Evolutionary conservation across 345 rosid genomes (phyloP).

Genomic region (Barbarea vulgaris): DNA sequence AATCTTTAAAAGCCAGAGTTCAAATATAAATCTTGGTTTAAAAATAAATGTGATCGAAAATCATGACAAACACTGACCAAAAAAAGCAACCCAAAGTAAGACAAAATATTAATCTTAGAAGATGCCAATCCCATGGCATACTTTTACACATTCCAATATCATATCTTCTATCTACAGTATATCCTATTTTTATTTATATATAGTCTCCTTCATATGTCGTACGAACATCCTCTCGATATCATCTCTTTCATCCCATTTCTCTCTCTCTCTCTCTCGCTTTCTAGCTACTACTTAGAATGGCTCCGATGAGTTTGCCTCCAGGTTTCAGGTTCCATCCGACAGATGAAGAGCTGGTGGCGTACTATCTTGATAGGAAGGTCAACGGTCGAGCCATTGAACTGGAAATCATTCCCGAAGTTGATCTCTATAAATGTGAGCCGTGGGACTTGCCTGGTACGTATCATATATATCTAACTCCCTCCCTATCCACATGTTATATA

Average conservation of each 20-base stretch:
- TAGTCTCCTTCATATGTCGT: constrained; percentile 18
- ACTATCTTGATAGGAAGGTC: constrained; percentile 72
- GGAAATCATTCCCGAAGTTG: constrained; percentile 77
- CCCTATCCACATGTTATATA: neutral
- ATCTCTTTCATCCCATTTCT: neutral
- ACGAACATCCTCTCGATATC: constrained; percentile 30
- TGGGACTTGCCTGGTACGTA: constrained; percentile 79
- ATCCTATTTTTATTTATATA: constrained; percentile 42
- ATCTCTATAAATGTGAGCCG: constrained; percentile 80
- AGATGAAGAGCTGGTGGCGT: constrained; percentile 78
- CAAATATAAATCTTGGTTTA: neutral
- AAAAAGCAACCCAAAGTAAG: constrained; percentile 44
- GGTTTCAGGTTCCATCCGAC: constrained; percentile 89
- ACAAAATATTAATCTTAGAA: constrained; percentile 36
- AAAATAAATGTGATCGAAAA: constrained; percentile 6
- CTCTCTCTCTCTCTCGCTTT: neutral
- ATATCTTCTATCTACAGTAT: constrained; percentile 42
- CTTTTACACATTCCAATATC: constrained; percentile 37
- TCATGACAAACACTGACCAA: constrained; percentile 32
- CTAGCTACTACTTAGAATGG: constrained; percentile 45
- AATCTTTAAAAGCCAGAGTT: constrained; percentile 47
- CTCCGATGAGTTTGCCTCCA: constrained; percentile 79
- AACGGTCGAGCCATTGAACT: constrained; percentile 66
- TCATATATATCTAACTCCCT: neutral
- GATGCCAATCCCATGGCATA: constrained; percentile 46